Evolutionary conservation across 306 rosid genomes (phyloP).

Genomic region (Lathyrus tuberosus): DNA sequence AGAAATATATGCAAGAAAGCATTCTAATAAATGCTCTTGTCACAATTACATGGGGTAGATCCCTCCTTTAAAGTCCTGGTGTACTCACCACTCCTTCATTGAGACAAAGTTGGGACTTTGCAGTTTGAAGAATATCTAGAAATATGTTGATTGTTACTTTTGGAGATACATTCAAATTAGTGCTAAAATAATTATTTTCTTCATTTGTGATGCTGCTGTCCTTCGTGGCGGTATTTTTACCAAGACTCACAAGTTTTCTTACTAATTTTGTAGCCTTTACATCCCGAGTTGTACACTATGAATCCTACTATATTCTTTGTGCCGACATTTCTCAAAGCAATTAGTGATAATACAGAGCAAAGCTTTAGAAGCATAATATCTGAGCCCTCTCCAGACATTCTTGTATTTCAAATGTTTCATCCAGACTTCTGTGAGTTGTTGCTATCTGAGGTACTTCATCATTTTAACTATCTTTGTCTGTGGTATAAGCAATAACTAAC

Average conservation of each 20-base stretch:
- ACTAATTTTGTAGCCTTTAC: conserved; percentile 59
- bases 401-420: conserved; percentile 81
- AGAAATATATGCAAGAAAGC: not conserved
- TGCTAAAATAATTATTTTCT: conserved; percentile 2
- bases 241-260: conserved; percentile 26
- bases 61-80: not conserved
- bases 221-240: conserved; percentile 14
- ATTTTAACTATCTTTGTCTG: conserved; percentile 28
- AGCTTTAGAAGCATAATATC: conserved; percentile 69
- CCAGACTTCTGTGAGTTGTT: conserved; percentile 73
- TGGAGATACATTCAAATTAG: conserved; percentile 6
- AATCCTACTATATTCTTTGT: conserved; percentile 70
- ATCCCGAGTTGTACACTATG: conserved; percentile 68
- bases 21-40: not conserved
- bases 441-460: conserved; percentile 75
- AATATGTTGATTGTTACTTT: conserved; percentile 9
- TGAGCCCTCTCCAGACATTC: conserved; percentile 79
- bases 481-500: conserved; percentile 18
- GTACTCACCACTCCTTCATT: conserved; percentile 2
- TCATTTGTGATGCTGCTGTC: not conserved
- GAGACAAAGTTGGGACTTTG: conserved; percentile 1
- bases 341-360: conserved; percentile 74
- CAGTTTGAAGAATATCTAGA: conserved; percentile 20
- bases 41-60: conserved; percentile 20
- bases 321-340: conserved; percentile 81